phyloP scores from a whole-genome alignment of 2,329 filamentous ascomycete species.

The Ophiostoma piceae region DNA sequence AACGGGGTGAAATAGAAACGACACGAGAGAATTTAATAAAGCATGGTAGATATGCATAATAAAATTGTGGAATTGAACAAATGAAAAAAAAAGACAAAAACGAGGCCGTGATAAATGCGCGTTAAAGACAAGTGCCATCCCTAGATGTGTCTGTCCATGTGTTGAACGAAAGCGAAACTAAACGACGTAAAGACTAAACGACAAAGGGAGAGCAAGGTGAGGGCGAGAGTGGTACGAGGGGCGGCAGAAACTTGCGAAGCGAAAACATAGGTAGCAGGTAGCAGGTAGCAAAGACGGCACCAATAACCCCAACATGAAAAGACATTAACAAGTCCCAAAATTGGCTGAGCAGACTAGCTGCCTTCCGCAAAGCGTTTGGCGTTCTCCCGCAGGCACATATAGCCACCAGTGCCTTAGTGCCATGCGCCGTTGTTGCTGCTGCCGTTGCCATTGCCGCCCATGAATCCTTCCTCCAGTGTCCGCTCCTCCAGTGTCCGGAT shows the following conservation, averaged over 20 bases:
- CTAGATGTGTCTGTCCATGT: not conserved
- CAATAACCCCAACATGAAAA: not conserved
- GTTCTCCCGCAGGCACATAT: not conserved
- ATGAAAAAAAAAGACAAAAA: not conserved
- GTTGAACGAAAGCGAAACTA: not conserved
- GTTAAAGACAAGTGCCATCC: not conserved
- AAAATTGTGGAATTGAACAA: not conserved
- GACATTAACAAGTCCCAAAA: too few species aligned
- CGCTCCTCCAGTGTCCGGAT: slow-evolving; percentile 92
- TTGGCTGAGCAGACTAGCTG: not conserved
- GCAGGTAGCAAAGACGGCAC: not conserved
- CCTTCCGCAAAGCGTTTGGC: not conserved
- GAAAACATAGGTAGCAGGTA: not conserved
- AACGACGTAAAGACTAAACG: not conserved
- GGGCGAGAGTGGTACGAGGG: not conserved
- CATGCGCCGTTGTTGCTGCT: slow-evolving; percentile 43
- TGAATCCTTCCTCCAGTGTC: slow-evolving; percentile 87
- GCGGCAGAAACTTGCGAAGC: not conserved
- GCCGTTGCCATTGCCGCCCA: slow-evolving; percentile 54
- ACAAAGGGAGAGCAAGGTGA: not conserved
- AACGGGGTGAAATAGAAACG: not conserved
- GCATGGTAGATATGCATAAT: not conserved
- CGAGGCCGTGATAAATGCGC: not conserved
- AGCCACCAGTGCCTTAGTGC: slow-evolving; percentile 48
- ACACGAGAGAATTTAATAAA: not conserved